A percentile compares a stretch with the other conserved stretches of the same genome.
Evolutionary conservation across 2,329 filamentous ascomycete genomes (phyloP).

Genomic region (Fusarium sp.): DNA sequence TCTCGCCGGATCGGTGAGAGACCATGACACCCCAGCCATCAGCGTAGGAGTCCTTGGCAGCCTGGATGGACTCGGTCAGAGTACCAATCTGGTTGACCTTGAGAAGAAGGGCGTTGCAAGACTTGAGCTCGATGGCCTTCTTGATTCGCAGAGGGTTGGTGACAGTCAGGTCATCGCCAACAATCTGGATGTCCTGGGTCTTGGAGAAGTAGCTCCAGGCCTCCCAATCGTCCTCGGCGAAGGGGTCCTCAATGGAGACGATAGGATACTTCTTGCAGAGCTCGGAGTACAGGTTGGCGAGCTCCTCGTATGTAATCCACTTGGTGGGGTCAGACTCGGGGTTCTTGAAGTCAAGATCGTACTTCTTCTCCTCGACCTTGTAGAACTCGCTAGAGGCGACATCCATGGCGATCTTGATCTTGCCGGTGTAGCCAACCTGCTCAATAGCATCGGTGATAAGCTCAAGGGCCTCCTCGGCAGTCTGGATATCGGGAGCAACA

Average conservation of each 20-base stretch:
- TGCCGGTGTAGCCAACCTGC: constrained; percentile 92
- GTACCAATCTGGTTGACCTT: constrained; percentile 99
- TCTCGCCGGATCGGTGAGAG: constrained; percentile 98
- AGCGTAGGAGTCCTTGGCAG: constrained; percentile 96
- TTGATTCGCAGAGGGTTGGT: constrained; percentile 99
- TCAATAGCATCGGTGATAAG: constrained; percentile 96
- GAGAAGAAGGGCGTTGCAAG: constrained; percentile 96
- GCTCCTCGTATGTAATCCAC: constrained; percentile 99
- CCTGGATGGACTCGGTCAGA: constrained; percentile 98
- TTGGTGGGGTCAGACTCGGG: constrained; percentile 94
- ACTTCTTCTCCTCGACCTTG: constrained; percentile 97
- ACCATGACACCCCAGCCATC: constrained; percentile 99
- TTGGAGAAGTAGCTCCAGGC: constrained; percentile 99
- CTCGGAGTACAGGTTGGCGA: constrained; percentile 89
- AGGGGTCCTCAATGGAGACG: constrained; percentile 98
- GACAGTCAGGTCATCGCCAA: constrained; percentile 98
- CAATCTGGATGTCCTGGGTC: constrained; percentile 97
- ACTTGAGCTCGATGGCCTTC: constrained; percentile 99
- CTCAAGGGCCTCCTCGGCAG: constrained; percentile 93
- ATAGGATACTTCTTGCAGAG: constrained; percentile 97
- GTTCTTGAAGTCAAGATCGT: constrained; percentile 99
- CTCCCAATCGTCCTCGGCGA: constrained; percentile 99
- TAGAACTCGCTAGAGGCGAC: constrained; percentile 99
- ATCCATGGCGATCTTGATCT: constrained; percentile 99
- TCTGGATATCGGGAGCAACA: constrained; percentile 99